These are phyloP conservation scores for Haplosporangium sp. DNA, from an alignment of 371 early-diverging fungal species.

Conservation along the genomic window DNA sequence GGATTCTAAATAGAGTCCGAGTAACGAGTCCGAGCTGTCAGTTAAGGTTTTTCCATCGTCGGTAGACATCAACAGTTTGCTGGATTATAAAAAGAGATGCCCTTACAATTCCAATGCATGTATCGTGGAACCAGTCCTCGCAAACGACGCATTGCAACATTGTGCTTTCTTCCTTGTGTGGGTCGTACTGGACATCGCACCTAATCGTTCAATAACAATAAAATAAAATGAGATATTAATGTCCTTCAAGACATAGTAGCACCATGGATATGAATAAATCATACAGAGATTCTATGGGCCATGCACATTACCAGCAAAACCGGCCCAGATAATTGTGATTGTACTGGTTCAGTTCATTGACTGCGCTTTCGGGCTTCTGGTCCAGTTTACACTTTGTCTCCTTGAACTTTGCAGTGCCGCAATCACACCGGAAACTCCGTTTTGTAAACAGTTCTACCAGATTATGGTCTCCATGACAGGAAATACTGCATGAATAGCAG, in stretches of 20 bases:
- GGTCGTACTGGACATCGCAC: conserved; percentile 81
- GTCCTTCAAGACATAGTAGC: neutral
- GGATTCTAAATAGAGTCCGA: conserved; percentile 62
- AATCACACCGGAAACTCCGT: conserved; percentile 87
- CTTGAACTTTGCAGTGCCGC: conserved; percentile 71
- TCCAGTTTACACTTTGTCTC: conserved; percentile 56
- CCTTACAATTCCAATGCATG: conserved; percentile 78
- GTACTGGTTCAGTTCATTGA: conserved; percentile 78
- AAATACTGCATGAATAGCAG: conserved; percentile 85
- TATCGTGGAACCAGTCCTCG: conserved; percentile 90
- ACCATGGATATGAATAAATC: neutral
- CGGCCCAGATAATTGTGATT: conserved; percentile 82
- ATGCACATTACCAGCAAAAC: conserved; percentile 76
- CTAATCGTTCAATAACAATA: conserved; percentile 34
- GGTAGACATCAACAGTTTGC: neutral
- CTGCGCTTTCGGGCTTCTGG: conserved; percentile 52
- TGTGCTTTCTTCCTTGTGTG: conserved; percentile 72
- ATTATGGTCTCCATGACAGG: conserved; percentile 84
- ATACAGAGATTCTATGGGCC: neutral
- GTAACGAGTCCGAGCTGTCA: conserved; percentile 3
- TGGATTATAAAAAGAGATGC: neutral
- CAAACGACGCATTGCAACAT: conserved; percentile 91
- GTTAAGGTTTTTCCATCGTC: neutral
- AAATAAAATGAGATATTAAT: neutral
- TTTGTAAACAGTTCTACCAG: conserved; percentile 88